phyloP scores from a whole-genome alignment of 257 asterid genomes.

The Salvia hispanica region DNA sequence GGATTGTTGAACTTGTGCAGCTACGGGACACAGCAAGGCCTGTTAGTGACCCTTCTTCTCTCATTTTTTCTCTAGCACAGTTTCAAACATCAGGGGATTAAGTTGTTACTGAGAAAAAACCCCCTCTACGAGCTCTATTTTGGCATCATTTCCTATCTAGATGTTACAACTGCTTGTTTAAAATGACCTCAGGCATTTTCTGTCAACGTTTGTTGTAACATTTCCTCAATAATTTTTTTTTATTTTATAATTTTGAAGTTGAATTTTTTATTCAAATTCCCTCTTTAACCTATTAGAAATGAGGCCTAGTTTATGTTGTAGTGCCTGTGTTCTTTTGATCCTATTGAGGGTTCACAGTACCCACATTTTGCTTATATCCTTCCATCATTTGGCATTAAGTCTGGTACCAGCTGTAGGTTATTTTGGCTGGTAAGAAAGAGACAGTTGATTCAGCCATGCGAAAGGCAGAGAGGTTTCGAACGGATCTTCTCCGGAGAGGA shows the following conservation, averaged over 20 bases:
- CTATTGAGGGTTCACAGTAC: slow-evolving; percentile 12
- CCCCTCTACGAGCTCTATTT: slow-evolving; percentile 12
- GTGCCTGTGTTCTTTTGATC: not conserved
- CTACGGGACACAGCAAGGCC: slow-evolving; percentile 92
- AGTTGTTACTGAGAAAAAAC: slow-evolving; percentile 11
- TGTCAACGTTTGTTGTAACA: not conserved
- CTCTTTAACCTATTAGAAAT: slow-evolving; percentile 5
- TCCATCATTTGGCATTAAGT: slow-evolving; percentile 31
- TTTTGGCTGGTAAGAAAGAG: slow-evolving; percentile 87
- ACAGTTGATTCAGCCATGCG: slow-evolving; percentile 67
- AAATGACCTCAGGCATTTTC: slow-evolving; percentile 2
- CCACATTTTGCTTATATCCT: slow-evolving; percentile 4
- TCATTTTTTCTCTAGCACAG: slow-evolving; percentile 17
- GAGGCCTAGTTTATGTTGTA: not conserved
- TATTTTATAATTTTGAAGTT: slow-evolving; percentile 1
- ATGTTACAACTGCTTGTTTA: slow-evolving; percentile 1
- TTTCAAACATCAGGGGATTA: slow-evolving; percentile 2
- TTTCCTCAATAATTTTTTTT: not conserved
- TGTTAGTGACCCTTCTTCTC: slow-evolving; percentile 57
- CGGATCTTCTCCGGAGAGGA: slow-evolving; percentile 81
- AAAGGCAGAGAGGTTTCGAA: slow-evolving; percentile 84
- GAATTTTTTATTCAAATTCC: slow-evolving; percentile 7
- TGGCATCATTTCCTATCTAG: slow-evolving; percentile 9
- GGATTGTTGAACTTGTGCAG: slow-evolving; percentile 96
- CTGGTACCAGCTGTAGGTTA: slow-evolving; percentile 55